Percentiles rank a stretch among this genome's conserved stretches.
phyloP scores from a whole-genome alignment of 2,329 filamentous ascomycete genomes.

The Aspergillus clavatus region DNA sequence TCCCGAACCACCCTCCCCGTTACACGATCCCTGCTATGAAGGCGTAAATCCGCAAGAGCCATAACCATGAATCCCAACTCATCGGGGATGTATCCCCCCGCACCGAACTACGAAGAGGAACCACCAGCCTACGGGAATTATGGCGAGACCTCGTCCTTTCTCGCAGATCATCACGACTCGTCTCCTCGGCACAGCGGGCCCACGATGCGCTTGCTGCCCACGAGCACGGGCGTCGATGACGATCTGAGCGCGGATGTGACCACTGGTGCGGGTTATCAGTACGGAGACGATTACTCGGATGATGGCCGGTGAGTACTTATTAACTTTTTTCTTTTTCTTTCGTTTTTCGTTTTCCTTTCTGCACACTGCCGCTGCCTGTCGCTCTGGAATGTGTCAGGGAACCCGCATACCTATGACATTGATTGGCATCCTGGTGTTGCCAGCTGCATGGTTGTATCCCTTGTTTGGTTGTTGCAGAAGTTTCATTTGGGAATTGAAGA shows the following conservation, averaged over 20 bases:
- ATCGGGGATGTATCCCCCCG: constrained; percentile 26
- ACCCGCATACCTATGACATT: constrained; percentile 11
- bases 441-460: constrained; percentile 1
- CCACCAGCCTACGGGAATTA: constrained; percentile 38
- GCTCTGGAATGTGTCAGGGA: neutral
- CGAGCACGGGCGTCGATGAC: constrained; percentile 33
- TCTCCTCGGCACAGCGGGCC: constrained; percentile 31
- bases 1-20: too few relatives aligned
- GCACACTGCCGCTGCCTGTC: constrained; percentile 12
- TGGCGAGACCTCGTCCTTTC: constrained; percentile 26
- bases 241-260: constrained; percentile 26
- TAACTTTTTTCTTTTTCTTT: constrained; percentile 10
- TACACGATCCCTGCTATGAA: too few relatives aligned
- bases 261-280: constrained; percentile 24
- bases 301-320: constrained; percentile 39
- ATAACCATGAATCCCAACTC: constrained; percentile 18
- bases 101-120: constrained; percentile 39
- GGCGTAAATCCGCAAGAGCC: neutral
- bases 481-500: too few relatives aligned
- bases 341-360: constrained; percentile 24
- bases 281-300: constrained; percentile 23
- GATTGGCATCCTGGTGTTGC: constrained; percentile 4
- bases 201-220: constrained; percentile 45
- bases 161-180: constrained; percentile 28
- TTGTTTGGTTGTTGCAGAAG: too few relatives aligned